phyloP scores from a whole-genome alignment of 176 grass and related monocot genomes.

The Themeda triandra region DNA sequence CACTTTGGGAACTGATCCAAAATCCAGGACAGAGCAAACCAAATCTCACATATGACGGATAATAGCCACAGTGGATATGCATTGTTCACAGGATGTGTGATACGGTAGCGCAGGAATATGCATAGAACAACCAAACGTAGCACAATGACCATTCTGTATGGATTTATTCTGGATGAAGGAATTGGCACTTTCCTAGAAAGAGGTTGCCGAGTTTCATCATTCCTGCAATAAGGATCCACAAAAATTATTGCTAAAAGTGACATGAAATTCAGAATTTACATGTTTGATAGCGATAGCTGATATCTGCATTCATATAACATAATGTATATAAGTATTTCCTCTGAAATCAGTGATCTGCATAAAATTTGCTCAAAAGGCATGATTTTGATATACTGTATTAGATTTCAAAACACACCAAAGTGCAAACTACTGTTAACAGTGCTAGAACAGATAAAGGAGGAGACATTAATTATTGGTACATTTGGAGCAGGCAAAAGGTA shows the following conservation, averaged over 20 bases:
- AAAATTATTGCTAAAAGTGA: background rate
- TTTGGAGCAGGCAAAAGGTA: background rate
- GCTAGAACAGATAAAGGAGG: background rate
- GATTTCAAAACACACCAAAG: background rate
- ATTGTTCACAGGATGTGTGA: slow-evolving; percentile 91
- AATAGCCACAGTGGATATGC: slow-evolving; percentile 78
- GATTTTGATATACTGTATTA: background rate
- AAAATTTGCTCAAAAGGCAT: slow-evolving; percentile 2
- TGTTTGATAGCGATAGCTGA: background rate
- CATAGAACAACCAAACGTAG: slow-evolving; percentile 81
- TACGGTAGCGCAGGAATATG: slow-evolving; percentile 95
- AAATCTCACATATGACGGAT: slow-evolving; percentile 98
- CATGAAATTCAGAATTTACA: background rate
- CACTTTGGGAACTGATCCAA: slow-evolving; percentile 99
- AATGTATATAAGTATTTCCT: background rate
- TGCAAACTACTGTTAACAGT: background rate
- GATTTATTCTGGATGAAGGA: slow-evolving; percentile 95
- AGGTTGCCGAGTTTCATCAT: slow-evolving; percentile 96
- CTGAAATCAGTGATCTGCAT: background rate
- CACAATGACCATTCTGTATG: slow-evolving; percentile 97
- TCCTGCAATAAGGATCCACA: slow-evolving; percentile 57
- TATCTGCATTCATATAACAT: background rate
- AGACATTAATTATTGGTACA: background rate
- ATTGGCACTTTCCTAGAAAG: slow-evolving; percentile 93
- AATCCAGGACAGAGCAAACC: slow-evolving; percentile 98